phyloP scores from a whole-genome alignment of 2,329 filamentous ascomycete genomes.

The Neobulgaria alba region DNA sequence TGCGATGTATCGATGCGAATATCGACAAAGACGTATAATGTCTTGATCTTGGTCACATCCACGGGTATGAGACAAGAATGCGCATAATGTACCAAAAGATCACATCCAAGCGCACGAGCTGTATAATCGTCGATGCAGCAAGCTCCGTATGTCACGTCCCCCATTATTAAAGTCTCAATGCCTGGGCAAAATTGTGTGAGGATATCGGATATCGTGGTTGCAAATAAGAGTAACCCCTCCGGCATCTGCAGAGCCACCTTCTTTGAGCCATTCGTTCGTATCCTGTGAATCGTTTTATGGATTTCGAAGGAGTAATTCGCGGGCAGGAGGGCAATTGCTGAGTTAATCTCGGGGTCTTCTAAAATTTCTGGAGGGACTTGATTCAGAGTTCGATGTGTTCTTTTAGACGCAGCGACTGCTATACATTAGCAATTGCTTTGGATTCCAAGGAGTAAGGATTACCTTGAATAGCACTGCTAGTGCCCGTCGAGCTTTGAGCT shows the following conservation, averaged over 20 bases:
- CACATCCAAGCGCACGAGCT: conserved; percentile 84
- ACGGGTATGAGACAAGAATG: conserved; percentile 95
- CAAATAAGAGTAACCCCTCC: conserved; percentile 88
- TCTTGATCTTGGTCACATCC: conserved; percentile 93
- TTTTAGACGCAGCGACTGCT: conserved; percentile 61
- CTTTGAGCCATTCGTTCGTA: conserved; percentile 69
- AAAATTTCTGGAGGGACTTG: conserved; percentile 83
- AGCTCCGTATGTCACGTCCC: conserved; percentile 95
- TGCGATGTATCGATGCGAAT: conserved; percentile 92
- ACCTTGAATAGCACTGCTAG: conserved; percentile 63
- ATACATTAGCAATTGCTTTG: conserved; percentile 3
- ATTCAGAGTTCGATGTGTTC: conserved; percentile 75
- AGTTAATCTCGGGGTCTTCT: conserved; percentile 75
- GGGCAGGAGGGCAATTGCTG: conserved; percentile 78
- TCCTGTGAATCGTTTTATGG: conserved; percentile 93
- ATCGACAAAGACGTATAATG: conserved; percentile 95
- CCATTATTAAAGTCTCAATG: conserved; percentile 94
- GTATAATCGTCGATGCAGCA: conserved; percentile 99
- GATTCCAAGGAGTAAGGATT: conserved; percentile 13
- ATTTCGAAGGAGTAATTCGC: conserved; percentile 99
- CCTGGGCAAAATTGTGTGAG: conserved; percentile 88
- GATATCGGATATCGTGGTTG: conserved; percentile 96
- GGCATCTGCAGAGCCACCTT: conserved; percentile 94
- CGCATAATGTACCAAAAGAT: conserved; percentile 91
- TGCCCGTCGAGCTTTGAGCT: conserved; percentile 35